A percentile compares a stretch with the other conserved stretches of the same genome.
phyloP scores from a whole-genome alignment of 495 filamentous ascomycete genomes.

The Trypethelium eluteriae region DNA sequence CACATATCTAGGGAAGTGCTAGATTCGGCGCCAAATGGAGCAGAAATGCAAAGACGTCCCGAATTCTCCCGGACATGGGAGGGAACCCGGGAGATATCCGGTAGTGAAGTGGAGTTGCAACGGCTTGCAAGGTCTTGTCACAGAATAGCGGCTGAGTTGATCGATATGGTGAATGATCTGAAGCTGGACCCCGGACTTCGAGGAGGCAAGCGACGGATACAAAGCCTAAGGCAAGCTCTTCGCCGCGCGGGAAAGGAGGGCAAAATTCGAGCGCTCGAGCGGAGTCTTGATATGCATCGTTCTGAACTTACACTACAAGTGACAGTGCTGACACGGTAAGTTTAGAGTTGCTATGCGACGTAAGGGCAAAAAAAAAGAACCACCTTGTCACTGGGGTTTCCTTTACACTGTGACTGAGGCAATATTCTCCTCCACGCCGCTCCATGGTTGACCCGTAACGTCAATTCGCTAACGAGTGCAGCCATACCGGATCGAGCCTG shows the following conservation, averaged over 20 bases:
- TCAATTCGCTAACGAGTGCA: background rate
- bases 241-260: background rate
- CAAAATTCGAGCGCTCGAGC: background rate
- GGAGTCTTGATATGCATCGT: background rate
- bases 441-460: background rate
- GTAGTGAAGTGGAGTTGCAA: background rate
- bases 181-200: background rate
- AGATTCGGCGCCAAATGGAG: background rate
- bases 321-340: background rate
- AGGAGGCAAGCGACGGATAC: background rate
- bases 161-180: background rate
- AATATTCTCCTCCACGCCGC: background rate
- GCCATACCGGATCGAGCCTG: background rate
- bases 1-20: background rate
- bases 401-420: background rate
- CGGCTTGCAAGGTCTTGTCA: background rate
- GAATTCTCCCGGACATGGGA: background rate
- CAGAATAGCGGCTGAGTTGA: background rate
- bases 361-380: background rate
- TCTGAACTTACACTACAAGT: background rate
- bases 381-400: background rate
- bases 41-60: background rate
- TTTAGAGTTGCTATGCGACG: background rate
- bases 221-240: background rate
- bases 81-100: background rate